These are phyloP conservation scores for Cinnamomum micranthum DNA, from an alignment of 164 flowering plant species.

Conservation along the genomic window DNA sequence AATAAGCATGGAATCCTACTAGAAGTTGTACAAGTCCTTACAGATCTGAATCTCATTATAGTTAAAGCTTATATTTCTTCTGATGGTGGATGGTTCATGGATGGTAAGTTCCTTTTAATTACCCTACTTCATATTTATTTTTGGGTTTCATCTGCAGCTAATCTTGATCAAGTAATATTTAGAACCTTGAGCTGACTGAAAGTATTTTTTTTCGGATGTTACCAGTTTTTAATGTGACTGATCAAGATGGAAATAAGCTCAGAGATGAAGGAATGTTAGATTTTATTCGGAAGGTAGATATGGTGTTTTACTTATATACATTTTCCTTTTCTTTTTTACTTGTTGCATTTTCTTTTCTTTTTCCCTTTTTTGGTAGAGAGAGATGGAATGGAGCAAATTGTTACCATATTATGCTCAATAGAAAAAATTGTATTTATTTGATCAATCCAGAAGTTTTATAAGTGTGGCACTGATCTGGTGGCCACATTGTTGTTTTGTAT, in stretches of 20 bases:
- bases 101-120: slow-evolving; percentile 44
- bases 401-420: background rate
- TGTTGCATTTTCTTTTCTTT: background rate
- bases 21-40: slow-evolving; percentile 85
- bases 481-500: background rate
- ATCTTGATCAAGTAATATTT: background rate
- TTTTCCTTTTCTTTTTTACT: background rate
- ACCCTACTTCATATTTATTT: background rate
- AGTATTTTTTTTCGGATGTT: background rate
- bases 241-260: slow-evolving; percentile 81
- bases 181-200: background rate
- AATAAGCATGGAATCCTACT: slow-evolving; percentile 79
- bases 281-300: slow-evolving; percentile 60
- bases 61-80: slow-evolving; percentile 88
- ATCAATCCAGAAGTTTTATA: background rate
- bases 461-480: background rate
- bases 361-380: too few species aligned
- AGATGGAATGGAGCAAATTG: background rate
- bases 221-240: slow-evolving; percentile 86
- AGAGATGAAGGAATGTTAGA: slow-evolving; percentile 60
- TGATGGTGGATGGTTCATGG: slow-evolving; percentile 99
- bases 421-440: background rate
- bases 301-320: background rate
- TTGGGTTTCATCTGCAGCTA: background rate
- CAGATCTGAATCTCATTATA: slow-evolving; percentile 78